phyloP scores from a whole-genome alignment of 2,329 filamentous ascomycete genomes.

The Nigrograna mackinnonii region DNA sequence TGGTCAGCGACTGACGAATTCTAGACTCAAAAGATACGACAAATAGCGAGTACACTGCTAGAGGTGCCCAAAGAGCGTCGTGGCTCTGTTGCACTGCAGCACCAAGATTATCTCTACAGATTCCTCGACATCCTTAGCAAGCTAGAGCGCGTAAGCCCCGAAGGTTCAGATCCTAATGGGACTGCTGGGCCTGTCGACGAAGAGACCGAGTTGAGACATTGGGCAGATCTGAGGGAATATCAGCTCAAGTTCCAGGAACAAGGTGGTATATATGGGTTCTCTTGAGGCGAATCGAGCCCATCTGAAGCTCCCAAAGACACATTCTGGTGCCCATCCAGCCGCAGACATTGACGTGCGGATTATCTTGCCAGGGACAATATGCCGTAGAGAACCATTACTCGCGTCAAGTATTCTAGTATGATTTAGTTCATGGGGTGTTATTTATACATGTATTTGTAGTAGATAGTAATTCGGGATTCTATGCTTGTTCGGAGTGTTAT shows the following conservation, averaged over 20 bases:
- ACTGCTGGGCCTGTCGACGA: conserved; percentile 57
- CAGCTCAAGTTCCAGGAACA: conserved; percentile 72
- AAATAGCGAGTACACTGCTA: conserved; percentile 79
- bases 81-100: conserved; percentile 57
- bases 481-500: too few relatives aligned
- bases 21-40: conserved; percentile 82
- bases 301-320: background rate
- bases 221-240: conserved; percentile 79
- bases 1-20: too few relatives aligned
- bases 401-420: too few relatives aligned
- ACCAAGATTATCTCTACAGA: conserved; percentile 71
- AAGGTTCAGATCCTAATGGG: conserved; percentile 34
- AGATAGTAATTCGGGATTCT: too few relatives aligned
- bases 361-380: too few relatives aligned
- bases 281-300: conserved; percentile 9
- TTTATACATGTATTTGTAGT: too few relatives aligned
- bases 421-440: too few relatives aligned
- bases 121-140: conserved; percentile 77
- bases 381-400: too few relatives aligned
- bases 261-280: conserved; percentile 57
- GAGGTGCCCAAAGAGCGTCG: conserved; percentile 61
- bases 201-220: conserved; percentile 74
- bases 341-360: too few relatives aligned
- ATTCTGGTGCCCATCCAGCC: too few relatives aligned
- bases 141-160: conserved; percentile 67